Evolutionary conservation across 371 early-diverging fungal species (phyloP), one percentile per base, ranked within the genome.

Genomic region (Syncephalastrum racemosum): DNA sequence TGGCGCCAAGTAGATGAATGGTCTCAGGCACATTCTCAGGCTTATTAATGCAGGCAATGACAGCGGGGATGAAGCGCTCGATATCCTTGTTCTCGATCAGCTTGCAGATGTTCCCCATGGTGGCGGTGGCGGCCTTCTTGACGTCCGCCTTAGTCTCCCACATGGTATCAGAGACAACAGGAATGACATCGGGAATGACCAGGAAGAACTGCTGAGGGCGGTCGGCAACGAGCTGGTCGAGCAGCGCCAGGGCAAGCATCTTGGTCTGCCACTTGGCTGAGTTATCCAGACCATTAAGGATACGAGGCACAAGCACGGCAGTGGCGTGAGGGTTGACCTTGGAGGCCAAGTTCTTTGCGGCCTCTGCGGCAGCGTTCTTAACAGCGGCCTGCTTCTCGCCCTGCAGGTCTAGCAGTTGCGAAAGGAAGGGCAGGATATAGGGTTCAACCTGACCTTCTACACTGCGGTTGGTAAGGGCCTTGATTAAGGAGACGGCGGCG

Each of bases 191-290:
- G 41, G 89, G 89, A 48, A 91, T 75, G 42, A 65, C 67, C 44
- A 68, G 67, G 50, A 79, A 82, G 54, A 88, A 80, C 50, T 83
- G 81, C 18, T 64, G 68, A 10, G 87, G 82, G 19, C 83, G 78
- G 13, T 62, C 64, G 58, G 80, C 73, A 56, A 83, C 79, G 13
- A 89, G 60, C 45, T 75, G 70, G 5, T 67, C 75, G 46, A 90
- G 54, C 24, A 85, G 51, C 23, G 83, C 66, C 53, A 89, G 60
- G 42, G 87, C 74, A 25, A 79, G 86, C 25, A 82, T 80, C 72
- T 87, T 85, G 54, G 88, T 84, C 68, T 89, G 90, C 90, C 90
- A 90, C 69, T 90, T 90, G 58, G 81, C 83, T 45, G 84, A 80
- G 68, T 86, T 81, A 54, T 64, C 73, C 58, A 86, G 78, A 59